These are phyloP conservation scores for Aspergillus conjunctus DNA, from an alignment of 495 filamentous ascomycete species.

Conservation along the genomic window DNA sequence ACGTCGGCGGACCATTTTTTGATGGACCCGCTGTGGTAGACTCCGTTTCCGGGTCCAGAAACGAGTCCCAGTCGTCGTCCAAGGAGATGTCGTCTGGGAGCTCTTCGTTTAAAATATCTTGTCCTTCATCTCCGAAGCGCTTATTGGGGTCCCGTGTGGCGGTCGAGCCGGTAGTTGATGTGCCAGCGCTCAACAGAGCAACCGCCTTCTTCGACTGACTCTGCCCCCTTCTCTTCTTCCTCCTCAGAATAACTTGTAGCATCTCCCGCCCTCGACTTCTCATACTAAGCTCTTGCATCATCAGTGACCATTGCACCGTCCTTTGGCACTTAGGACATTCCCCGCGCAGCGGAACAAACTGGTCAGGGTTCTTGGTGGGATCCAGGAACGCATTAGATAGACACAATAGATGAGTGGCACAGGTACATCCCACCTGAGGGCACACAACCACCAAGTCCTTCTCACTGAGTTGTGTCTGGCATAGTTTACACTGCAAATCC, in stretches of 20 bases:
- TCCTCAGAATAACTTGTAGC: constrained; percentile 63
- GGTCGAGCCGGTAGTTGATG: neutral
- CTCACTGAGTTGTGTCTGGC: constrained; percentile 50
- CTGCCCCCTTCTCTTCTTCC: constrained; percentile 34
- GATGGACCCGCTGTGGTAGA: constrained; percentile 26
- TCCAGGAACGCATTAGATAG: constrained; percentile 67
- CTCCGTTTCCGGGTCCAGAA: constrained; percentile 40
- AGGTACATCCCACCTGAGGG: constrained; percentile 63
- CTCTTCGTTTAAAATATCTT: constrained; percentile 22
- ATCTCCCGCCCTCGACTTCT: constrained; percentile 67
- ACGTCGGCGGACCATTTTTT: constrained; percentile 19
- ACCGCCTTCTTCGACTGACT: neutral
- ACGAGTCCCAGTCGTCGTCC: constrained; percentile 41
- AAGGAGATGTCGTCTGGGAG: constrained; percentile 37
- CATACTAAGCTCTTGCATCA: constrained; percentile 80
- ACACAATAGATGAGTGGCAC: constrained; percentile 74
- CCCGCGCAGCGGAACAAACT: constrained; percentile 68
- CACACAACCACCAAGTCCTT: constrained; percentile 68
- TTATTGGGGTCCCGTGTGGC: constrained; percentile 15
- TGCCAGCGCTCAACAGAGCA: neutral
- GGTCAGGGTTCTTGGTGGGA: constrained; percentile 39
- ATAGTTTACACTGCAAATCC: constrained; percentile 65
- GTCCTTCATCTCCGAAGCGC: neutral
- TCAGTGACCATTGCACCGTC: constrained; percentile 67
- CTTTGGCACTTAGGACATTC: constrained; percentile 70